Base-by-base conservation (phyloP, 805 yeast genomes). In the Schwanniomyces occidentalis region DNA sequence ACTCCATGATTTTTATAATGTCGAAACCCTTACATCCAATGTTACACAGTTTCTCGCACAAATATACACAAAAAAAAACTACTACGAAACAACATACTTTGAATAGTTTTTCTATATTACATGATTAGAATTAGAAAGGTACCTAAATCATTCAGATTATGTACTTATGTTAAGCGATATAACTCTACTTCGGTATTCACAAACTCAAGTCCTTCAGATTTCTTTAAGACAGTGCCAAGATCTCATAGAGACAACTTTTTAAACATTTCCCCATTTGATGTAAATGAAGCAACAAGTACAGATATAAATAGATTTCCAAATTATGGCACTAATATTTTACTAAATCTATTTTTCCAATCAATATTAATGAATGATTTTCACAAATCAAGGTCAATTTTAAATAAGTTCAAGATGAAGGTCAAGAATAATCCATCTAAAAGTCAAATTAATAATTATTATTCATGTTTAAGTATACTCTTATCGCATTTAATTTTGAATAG, bases 341-440 rank as follows among this genome's bases (percentile, higher is more conserved):
- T 49, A 15, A 49, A 47, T 32, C 32, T 34, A 17, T 45, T 49
- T 10, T 31, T 49, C 24, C 44, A 39, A 21, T 37, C 54, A 3
- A 30, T 49, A 3, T 16, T 47, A 24, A 18, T 24, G 9, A 34
- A 41, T 18, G 52, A 49, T 27, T 38, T 40, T 25, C 26, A 35
- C 16, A 40, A 44, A 10, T 32, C 51, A 3, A 24, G 41, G 4
- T 16, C 24, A 15, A n/a, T 47, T 4, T 31, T 49, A 8, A 19
- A 15, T 2, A 37, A 32, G 7, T 24, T 45, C 10, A 37, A 30
- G 1, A 8, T n/a, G 4, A 27, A 35, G 6, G 31, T 39, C 8
- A 34, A 38, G 17, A 22, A 31, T 16, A 24, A 25, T 4, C 30
- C 38, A 22, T 25, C 16, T 16, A 7, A 25, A n/a, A 8, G 30